Base-by-base conservation (phyloP, 2,329 filamentous ascomycete genomes). In the Colletotrichum sp. region DNA sequence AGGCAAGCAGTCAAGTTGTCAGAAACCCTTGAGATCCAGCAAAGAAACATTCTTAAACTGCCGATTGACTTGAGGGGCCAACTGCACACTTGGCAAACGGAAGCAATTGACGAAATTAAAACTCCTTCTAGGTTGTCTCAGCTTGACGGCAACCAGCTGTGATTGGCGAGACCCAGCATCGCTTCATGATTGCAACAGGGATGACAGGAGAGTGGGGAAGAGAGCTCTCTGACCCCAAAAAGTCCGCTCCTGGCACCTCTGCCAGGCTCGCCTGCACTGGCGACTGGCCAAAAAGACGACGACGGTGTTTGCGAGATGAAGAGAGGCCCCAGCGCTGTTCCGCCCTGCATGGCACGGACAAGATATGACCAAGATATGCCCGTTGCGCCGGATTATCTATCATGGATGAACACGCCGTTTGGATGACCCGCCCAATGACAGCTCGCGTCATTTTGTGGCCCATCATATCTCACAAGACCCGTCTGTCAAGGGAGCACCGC, bases 61-160 rank as follows among this genome's bases (percentile, higher is more conserved):
- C 69, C 70, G 64, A 69, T 68, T 52, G 32, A 34, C 63, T 64
- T 24, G 65, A 65, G 26, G 70, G 61, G 32, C 32, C 36, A 59
- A 32, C 57, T 52, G 15, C 34, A 15, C 13, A 30, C 57, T 68
- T 64, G 34, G 24, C 73, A 72, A 67, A 63, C 64, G 65, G 43
- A 63, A 73, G 74, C 57, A 74, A 18, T 43, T 69, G 59, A 59
- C 74, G 74, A 76, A 61, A 76, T 76, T 74, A 66, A 59, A 18
- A 30, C 43, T 13, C 21, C 48, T 74, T 65, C 74, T 48, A 24
- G 61, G 63, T 52, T 68, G 73, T 76, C 74, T 76, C 70, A 69
- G 39, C n/a, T 30, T 55, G 24, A 48, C 32, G 15, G 16, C 10
- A 30, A n/a, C 43, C 18, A 28, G 64, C 26, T 67, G 52, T 76